These are phyloP conservation scores for Xylaria digitata DNA, from an alignment of 2,329 filamentous ascomycete species.

Conservation along the genomic window DNA sequence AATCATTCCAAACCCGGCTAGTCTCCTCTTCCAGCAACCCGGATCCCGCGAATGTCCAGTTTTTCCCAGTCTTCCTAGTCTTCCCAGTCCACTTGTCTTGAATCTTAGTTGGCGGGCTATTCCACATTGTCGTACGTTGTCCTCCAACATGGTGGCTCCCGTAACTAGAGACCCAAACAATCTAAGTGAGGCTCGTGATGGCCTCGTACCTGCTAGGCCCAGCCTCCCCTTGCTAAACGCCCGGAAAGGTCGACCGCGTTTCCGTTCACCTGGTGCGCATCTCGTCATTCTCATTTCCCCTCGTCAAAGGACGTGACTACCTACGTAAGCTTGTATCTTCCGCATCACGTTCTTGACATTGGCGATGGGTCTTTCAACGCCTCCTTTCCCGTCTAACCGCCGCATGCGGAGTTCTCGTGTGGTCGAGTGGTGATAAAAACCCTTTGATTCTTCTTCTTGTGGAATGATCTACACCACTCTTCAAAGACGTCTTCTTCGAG, in stretches of 20 bases:
- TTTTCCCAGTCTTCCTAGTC: background rate
- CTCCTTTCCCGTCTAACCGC: conserved; percentile 43
- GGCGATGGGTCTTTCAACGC: conserved; percentile 26
- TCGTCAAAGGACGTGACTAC: conserved; percentile 9
- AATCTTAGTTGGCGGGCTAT: conserved; percentile 25
- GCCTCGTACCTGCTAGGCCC: conserved; percentile 12
- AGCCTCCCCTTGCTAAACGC: conserved; percentile 8
- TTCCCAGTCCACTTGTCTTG: background rate
- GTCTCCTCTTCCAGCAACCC: conserved; percentile 34
- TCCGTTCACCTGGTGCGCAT: conserved; percentile 23
- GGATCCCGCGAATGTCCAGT: conserved; percentile 26
- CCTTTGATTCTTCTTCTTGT: conserved; percentile 19
- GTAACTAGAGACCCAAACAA: background rate
- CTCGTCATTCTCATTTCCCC: conserved; percentile 9
- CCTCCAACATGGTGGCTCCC: conserved; percentile 1
- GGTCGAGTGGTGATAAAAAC: conserved; percentile 32
- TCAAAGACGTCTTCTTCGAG: conserved; percentile 21
- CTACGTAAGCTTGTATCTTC: conserved; percentile 1
- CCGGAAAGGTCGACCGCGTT: conserved; percentile 36
- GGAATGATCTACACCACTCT: conserved; percentile 12
- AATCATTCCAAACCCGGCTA: conserved; percentile 42
- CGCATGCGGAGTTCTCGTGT: conserved; percentile 18
- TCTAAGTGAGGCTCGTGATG: conserved; percentile 24
- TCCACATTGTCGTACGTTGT: conserved; percentile 15
- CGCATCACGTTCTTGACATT: conserved; percentile 3